phyloP scores from a whole-genome alignment of 257 asterid species.

The Ehretia macrophylla region DNA sequence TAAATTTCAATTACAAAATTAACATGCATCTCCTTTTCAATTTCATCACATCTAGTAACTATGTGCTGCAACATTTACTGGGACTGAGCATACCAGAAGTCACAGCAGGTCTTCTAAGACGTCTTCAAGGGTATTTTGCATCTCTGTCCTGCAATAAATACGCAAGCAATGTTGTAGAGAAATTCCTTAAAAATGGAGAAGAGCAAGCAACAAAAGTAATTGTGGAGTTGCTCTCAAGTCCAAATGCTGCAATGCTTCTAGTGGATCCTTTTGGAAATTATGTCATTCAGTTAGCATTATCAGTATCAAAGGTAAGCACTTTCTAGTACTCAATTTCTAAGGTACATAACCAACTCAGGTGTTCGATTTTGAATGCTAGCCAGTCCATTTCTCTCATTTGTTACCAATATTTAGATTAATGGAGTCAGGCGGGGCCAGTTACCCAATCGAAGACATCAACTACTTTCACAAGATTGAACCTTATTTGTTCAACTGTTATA shows the following conservation, averaged over 20 bases:
- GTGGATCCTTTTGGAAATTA: conserved; percentile 69
- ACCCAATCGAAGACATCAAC: too few relatives aligned
- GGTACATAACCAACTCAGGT: too few relatives aligned
- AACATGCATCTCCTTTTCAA: background rate
- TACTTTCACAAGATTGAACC: too few relatives aligned
- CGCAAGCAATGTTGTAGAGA: conserved; percentile 81
- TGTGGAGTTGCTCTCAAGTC: conserved; percentile 44
- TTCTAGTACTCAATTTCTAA: background rate
- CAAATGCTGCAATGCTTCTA: conserved; percentile 42
- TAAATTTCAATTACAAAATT: background rate
- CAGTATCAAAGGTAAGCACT: conserved; percentile 40
- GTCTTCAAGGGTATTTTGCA: conserved; percentile 42
- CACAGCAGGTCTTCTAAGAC: conserved; percentile 30
- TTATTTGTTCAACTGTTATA: too few relatives aligned
- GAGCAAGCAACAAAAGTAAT: conserved; percentile 22
- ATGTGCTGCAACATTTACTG: conserved; percentile 73
- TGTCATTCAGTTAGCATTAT: conserved; percentile 67
- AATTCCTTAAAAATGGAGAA: conserved; percentile 32
- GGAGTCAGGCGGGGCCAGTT: too few relatives aligned
- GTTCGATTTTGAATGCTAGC: too few relatives aligned
- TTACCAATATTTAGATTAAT: too few relatives aligned
- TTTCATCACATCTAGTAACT: conserved; percentile 48
- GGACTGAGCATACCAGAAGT: conserved; percentile 42
- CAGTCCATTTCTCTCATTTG: too few relatives aligned
- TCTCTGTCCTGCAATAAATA: conserved; percentile 60